These are phyloP conservation scores for Teratosphaeria viscida DNA, from an alignment of 2,329 filamentous ascomycete species.

Conservation along the genomic window DNA sequence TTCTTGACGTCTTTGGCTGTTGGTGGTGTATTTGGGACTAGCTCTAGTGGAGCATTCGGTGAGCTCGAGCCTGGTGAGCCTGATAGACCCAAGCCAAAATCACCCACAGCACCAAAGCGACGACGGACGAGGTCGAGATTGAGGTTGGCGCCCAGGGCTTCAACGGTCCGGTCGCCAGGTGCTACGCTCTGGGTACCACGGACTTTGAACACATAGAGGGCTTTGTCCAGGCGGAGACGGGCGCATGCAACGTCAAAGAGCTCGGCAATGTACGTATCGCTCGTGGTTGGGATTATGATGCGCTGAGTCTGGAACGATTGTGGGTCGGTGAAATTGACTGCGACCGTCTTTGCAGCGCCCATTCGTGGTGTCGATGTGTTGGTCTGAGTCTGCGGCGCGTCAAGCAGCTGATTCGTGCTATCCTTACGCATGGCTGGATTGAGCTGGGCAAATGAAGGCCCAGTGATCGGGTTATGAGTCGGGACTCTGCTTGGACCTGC, in stretches of 20 bases:
- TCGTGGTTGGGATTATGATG: conserved; percentile 65
- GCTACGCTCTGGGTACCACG: conserved; percentile 65
- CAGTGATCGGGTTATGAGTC: conserved; percentile 41
- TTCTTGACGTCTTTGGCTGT: conserved; percentile 25
- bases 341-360: conserved; percentile 39
- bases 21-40: conserved; percentile 32
- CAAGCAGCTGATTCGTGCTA: conserved; percentile 28
- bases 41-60: conserved; percentile 54
- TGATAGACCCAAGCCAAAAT: conserved; percentile 57
- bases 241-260: conserved; percentile 69
- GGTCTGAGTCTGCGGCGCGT: conserved; percentile 33
- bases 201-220: conserved; percentile 66
- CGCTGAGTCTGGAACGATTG: conserved; percentile 56
- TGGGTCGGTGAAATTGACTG: conserved; percentile 61
- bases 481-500: conserved; percentile 24
- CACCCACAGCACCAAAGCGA: conserved; percentile 56
- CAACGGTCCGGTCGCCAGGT: conserved; percentile 65
- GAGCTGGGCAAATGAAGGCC: conserved; percentile 36
- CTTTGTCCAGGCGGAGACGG: conserved; percentile 69
- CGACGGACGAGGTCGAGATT: conserved; percentile 67
- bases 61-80: conserved; percentile 60
- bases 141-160: conserved; percentile 62
- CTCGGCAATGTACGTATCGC: conserved; percentile 73
- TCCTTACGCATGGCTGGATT: conserved; percentile 32
- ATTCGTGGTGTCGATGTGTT: conserved; percentile 39